Evolutionary conservation across 2,329 filamentous ascomycete species (phyloP), one percentile per base, ranked within the genome.

Genomic region (Paraphaeosphaeria minitans): DNA sequence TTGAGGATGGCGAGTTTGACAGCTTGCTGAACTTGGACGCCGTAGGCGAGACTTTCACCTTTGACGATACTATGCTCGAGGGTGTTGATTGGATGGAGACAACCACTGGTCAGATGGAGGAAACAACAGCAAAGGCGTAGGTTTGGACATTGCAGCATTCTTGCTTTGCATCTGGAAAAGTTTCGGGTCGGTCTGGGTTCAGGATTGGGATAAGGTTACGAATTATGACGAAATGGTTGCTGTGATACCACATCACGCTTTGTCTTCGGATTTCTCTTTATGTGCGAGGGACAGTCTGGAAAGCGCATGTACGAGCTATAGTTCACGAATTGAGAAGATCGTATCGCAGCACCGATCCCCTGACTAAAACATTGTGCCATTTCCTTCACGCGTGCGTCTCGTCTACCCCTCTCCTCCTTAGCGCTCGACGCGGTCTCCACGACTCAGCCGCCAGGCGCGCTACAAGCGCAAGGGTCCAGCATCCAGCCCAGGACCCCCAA

Each of bases 1-100:
- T 77, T 24, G 74, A 77, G 49, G 73, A 77, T 12, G 75, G 75
- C 22, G 76, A 79, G 27, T 79, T 79, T 29, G 77, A 79, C 33
- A 66, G 64, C 8, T 59, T 79, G 22, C 56, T 79, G n/a, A 78
- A 79, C 55, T 60, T 78, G 43, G 77, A 79, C 58, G 76, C 69
- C 3, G 74, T 77, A 46, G 75, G 74, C 45, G 76, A 77, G 64
- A 63, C 71, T 10, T 77, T 75, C 53, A 72, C 61, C 41, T 75
- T 75, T 35, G 71, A 76, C 27, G 73, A 75, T 14, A 50, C 58
- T 2, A 60, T 57, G 37, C 47, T 75, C 6, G 69, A 73, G 3
- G 66, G 69, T 53, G 61, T 64, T 37, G 66, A 66, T 54, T 69
- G 67, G 67, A 42, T 68, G 53, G 62, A 58, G 2, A 45, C 22